Evolutionary conservation across 2,329 filamentous ascomycete genomes (phyloP).

Genomic region (Fonsecaea monophora): DNA sequence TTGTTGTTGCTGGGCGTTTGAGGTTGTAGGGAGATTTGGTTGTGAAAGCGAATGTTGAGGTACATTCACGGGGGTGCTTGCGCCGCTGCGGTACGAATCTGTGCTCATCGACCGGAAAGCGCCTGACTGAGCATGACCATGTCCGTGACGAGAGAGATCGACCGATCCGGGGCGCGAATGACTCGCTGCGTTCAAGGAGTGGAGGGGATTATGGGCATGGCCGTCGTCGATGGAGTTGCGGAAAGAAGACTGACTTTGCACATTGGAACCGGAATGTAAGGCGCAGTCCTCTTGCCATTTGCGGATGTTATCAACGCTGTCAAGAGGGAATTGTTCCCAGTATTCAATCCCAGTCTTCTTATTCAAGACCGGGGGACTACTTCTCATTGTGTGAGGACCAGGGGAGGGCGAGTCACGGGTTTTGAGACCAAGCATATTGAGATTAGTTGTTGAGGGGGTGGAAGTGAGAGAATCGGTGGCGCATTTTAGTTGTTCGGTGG

Average conservation of each 20-base stretch:
- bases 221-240: slow-evolving; percentile 25
- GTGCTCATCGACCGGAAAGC: slow-evolving; percentile 32
- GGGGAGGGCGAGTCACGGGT: slow-evolving; percentile 36
- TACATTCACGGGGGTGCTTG: slow-evolving; percentile 29
- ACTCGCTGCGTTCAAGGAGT: slow-evolving; percentile 10
- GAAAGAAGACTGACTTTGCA: slow-evolving; percentile 14
- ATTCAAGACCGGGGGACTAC: slow-evolving; percentile 35
- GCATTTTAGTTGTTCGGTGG: slow-evolving; percentile 44
- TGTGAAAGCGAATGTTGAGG: slow-evolving; percentile 23
- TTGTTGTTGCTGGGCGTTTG: slow-evolving; percentile 20
- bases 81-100: slow-evolving; percentile 31
- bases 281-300: slow-evolving; percentile 47
- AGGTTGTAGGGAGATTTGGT: slow-evolving; percentile 14
- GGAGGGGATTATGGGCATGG: slow-evolving; percentile 9
- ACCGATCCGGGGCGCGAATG: slow-evolving; percentile 32
- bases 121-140: slow-evolving; percentile 17
- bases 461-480: slow-evolving; percentile 36
- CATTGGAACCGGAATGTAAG: slow-evolving; percentile 24
- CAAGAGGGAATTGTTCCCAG: slow-evolving; percentile 49
- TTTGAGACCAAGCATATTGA: slow-evolving; percentile 16
- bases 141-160: slow-evolving; percentile 24
- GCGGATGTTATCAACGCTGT: slow-evolving; percentile 45
- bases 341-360: slow-evolving; percentile 47
- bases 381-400: slow-evolving; percentile 27
- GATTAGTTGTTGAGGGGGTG: slow-evolving; percentile 4